Conservation (phyloP, 108 stramenopile genomes). For the Schizochytrium sp. region DNA sequence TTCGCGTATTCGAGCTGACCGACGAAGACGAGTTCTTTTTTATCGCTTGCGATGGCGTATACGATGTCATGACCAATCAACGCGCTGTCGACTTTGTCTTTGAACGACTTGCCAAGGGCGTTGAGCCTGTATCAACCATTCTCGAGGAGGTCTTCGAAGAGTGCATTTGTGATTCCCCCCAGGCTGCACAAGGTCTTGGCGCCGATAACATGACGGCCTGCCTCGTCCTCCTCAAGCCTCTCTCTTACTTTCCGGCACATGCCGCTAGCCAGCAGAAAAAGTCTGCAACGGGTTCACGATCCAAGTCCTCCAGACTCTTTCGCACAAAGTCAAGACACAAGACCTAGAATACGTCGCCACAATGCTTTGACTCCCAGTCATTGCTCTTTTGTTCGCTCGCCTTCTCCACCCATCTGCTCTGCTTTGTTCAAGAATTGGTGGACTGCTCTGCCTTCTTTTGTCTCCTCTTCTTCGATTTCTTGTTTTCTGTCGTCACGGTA, state of each 20-base stretch:
- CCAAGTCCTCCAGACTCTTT: neutral
- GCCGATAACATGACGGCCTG: constrained; percentile 9
- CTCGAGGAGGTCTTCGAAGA: constrained; percentile 8
- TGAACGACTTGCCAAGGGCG: neutral
- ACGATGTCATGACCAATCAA: neutral
- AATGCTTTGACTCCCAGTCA: too few species aligned
- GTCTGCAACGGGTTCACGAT: neutral
- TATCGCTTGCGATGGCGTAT: constrained; percentile 18
- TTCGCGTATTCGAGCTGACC: constrained; percentile 19
- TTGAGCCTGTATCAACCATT: neutral
- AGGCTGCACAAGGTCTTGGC: neutral
- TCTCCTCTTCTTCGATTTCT: too few species aligned
- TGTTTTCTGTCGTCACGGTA: too few species aligned
- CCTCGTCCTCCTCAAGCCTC: neutral
- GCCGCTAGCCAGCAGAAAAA: neutral
- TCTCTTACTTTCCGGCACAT: neutral
- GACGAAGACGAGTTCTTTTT: neutral
- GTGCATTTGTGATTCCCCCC: neutral
- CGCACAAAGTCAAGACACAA: neutral
- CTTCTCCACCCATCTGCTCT: too few species aligned
- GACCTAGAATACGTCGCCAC: neutral
- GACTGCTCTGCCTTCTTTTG: too few species aligned
- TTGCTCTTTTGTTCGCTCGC: too few species aligned
- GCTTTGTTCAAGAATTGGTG: too few species aligned
- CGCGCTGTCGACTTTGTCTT: neutral